Evolutionary conservation across 179 eudicot species (phyloP), one percentile per base, ranked within the genome.

Genomic region (Silene vulgaris): DNA sequence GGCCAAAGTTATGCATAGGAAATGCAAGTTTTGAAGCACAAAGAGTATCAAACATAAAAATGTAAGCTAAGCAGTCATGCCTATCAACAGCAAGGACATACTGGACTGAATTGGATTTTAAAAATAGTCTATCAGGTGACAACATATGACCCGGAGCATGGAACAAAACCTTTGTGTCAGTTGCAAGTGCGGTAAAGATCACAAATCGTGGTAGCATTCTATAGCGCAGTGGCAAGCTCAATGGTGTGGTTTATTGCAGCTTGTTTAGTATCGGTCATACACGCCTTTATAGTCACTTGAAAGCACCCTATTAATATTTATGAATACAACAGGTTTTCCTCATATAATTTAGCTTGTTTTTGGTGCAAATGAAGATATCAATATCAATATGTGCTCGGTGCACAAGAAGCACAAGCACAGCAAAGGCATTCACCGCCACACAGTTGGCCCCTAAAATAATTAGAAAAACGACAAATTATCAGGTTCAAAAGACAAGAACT

Each of bases 391-490:
- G 48, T 40, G 48, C 11, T 8, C 48, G 48, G 37, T 28, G 68
- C 23, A 19, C 67, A 59, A 14, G 19, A n/a, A 37, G 35, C 5
- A 60, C 57, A 32, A 13, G 7, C 71, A 77, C 76, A 52, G 16
- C 11, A 50, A 14, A 80, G 7, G 60, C 40, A 71, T 50, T 48
- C 20, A 43, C 19, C 13, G 29, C 59, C 9, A 64, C 48, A 16
- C 59, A 30, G 4, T 17, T 77, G 8, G 19, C 61, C 50, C 3
- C 20, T 61, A 0, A 67, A 48, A 65, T 30, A 40, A 50, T 12
- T 30, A 54, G 11, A 35, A 57, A 64, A 37, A 21, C 11, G 14
- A 37, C 23, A 62, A 52, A 76, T 75, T 72, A 86, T 87, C 77
- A 69, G 76, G 54, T 69, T 65, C 65, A 71, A 69, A 40, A 14